Evolutionary conservation across 257 asterid genomes (phyloP), one percentile per base, ranked within the genome.

Genomic region (Jasminum sambac): DNA sequence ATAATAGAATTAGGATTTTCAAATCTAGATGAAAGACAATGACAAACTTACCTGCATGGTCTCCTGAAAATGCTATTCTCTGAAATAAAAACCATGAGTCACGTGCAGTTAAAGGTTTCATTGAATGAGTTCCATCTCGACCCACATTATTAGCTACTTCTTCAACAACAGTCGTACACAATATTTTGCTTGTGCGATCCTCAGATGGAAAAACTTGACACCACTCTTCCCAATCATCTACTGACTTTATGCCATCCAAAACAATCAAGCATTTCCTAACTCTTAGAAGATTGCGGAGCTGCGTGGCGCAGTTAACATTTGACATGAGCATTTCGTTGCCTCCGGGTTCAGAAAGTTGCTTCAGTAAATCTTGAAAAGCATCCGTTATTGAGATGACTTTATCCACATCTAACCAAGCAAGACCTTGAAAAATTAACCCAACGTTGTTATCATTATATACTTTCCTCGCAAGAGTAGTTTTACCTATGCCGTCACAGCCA

Each of bases 371-470:
- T 48, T 10, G 1, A 4, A 48, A 11, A 48, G n/a, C 58, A 48
- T 14, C 8, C 6, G 5, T 10, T 3, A 0, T 16, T 16, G 23
- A 4, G n/a, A n/a, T 0, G 58, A 5, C 10, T 12, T 48, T 19
- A 23, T 11, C 58, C 21, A 48, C 6, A 0, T 14, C n/a, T 48
- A 5, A 0, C 58, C 58, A 48, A 48, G 19, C 21, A 48, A 8
- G 6, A 16, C 23, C 7, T 3, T 17, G 0, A 50, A 50, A 48
- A 1, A 5, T 0, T 5, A 0, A 0, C 23, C 17, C 1, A 48
- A n/a, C 24, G 6, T 0, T 0, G 0, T 0, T n/a, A 4, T 13
- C 8, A 5, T 2, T 5, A 2, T 6, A 50, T 1, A 50, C 7
- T 6, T 17, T 50, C 9, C 0, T 1, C 2, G 60, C 25, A 50